These are phyloP conservation scores for Daldinia childiae DNA, from an alignment of 495 filamentous ascomycete genomes.

Conservation along the genomic window DNA sequence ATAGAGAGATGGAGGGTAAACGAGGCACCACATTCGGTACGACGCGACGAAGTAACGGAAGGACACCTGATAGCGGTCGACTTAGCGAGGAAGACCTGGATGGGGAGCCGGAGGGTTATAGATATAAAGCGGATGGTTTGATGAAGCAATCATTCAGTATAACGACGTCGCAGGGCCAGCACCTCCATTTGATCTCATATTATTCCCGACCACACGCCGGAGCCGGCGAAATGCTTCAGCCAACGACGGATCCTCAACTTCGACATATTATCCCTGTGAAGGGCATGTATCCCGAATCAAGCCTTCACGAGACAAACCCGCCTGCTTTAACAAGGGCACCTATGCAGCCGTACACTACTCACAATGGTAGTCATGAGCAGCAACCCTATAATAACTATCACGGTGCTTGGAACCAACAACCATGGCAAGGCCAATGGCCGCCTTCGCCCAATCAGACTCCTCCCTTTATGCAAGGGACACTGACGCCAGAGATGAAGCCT, in stretches of 20 bases:
- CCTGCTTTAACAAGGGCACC: conserved; percentile 59
- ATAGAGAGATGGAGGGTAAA: conserved; percentile 99
- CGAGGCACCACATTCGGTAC: conserved; percentile 66
- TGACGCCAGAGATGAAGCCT: conserved; percentile 35
- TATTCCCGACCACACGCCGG: conserved; percentile 80
- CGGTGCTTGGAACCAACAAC: conserved; percentile 51
- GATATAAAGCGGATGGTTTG: conserved; percentile 95
- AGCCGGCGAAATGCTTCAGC: conserved; percentile 74
- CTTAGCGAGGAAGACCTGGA: conserved; percentile 85
- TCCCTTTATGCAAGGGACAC: conserved; percentile 40
- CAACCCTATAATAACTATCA: conserved; percentile 48
- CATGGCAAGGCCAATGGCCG: conserved; percentile 67
- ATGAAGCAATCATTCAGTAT: conserved; percentile 99
- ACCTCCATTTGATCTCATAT: conserved; percentile 96
- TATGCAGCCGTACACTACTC: conserved; percentile 56
- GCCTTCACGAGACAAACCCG: conserved; percentile 80
- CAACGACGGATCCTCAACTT: conserved; percentile 80
- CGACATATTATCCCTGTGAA: conserved; percentile 85
- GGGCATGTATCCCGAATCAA: conserved; percentile 96
- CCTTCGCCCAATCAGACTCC: conserved; percentile 63
- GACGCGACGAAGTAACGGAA: conserved; percentile 67
- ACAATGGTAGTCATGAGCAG: conserved; percentile 58
- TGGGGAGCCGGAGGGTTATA: conserved; percentile 92
- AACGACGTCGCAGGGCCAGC: conserved; percentile 86
- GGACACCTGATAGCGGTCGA: conserved; percentile 81